A percentile compares a stretch with the other conserved stretches of the same genome.
phyloP scores from a whole-genome alignment of 345 rosid genomes.

The Laguncularia racemosa region DNA sequence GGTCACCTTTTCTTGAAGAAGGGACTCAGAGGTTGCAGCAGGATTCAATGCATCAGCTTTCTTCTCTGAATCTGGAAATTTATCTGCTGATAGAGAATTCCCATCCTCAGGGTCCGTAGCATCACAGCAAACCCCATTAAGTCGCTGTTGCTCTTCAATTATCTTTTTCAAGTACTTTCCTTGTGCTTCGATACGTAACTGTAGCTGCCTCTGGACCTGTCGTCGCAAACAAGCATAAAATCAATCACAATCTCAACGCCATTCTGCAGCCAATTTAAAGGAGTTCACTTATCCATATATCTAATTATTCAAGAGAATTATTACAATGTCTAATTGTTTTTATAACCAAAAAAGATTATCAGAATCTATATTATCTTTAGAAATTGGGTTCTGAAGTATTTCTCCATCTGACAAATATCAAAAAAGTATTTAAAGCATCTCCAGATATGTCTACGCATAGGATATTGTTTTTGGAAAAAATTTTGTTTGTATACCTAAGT shows the following conservation, averaged over 20 bases:
- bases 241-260: background rate
- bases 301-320: no score
- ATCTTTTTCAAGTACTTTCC: constrained; percentile 95
- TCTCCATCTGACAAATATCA: no score
- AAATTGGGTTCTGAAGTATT: no score
- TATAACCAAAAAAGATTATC: no score
- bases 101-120: constrained; percentile 25
- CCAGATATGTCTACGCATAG: no score
- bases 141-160: constrained; percentile 90
- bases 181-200: constrained; percentile 90
- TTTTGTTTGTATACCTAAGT: no score
- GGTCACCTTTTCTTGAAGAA: constrained; percentile 53
- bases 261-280: background rate
- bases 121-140: constrained; percentile 59
- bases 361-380: no score
- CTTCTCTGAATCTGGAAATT: constrained; percentile 45
- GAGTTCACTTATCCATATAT: no score
- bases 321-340: no score
- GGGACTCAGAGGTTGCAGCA: constrained; percentile 74
- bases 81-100: constrained; percentile 33
- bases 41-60: constrained; percentile 82
- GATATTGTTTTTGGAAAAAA: no score
- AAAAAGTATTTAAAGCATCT: no score
- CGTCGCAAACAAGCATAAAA: background rate
- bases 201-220: constrained; percentile 95